Conservation (phyloP, 441 rosid species). For the Erodium trifolium region DNA sequence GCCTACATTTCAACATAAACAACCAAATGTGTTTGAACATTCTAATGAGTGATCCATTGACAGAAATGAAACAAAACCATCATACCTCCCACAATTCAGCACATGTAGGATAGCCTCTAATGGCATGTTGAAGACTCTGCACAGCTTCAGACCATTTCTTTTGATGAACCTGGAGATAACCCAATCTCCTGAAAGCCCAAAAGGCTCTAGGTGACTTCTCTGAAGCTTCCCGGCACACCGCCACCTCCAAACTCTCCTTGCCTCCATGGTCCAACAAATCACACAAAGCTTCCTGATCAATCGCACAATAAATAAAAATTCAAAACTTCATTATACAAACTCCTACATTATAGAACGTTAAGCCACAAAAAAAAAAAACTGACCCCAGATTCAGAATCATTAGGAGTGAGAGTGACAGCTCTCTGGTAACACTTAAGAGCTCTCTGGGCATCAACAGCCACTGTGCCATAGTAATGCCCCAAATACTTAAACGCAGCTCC, state of each 20-base stretch:
- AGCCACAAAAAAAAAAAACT: not conserved
- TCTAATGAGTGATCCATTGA: constrained; percentile 7
- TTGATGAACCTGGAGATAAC: constrained; percentile 65
- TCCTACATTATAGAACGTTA: not conserved
- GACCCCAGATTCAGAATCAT: constrained; percentile 62
- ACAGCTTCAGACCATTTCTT: constrained; percentile 83
- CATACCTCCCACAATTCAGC: constrained; percentile 88
- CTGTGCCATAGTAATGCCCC: constrained; percentile 61
- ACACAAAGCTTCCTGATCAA: constrained; percentile 60
- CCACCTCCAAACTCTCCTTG: constrained; percentile 63
- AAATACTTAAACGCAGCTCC: constrained; percentile 61
- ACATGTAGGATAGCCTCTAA: constrained; percentile 75
- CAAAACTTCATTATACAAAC: not conserved
- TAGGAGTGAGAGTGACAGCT: constrained; percentile 52
- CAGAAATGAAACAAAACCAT: not conserved
- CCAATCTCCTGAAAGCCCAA: constrained; percentile 85
- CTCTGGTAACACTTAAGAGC: constrained; percentile 90
- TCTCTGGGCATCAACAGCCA: constrained; percentile 43
- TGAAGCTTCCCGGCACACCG: constrained; percentile 63
- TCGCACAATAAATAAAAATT: not conserved
- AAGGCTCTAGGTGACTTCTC: constrained; percentile 83
- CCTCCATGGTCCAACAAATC: constrained; percentile 65
- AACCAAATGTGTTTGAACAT: not conserved
- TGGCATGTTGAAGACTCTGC: constrained; percentile 83
- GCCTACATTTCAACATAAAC: constrained; percentile 42